A percentile compares a stretch with the other conserved stretches of the same genome.
Conservation (phyloP, 176 grass and related monocot species). For the Musa itinerans region DNA sequence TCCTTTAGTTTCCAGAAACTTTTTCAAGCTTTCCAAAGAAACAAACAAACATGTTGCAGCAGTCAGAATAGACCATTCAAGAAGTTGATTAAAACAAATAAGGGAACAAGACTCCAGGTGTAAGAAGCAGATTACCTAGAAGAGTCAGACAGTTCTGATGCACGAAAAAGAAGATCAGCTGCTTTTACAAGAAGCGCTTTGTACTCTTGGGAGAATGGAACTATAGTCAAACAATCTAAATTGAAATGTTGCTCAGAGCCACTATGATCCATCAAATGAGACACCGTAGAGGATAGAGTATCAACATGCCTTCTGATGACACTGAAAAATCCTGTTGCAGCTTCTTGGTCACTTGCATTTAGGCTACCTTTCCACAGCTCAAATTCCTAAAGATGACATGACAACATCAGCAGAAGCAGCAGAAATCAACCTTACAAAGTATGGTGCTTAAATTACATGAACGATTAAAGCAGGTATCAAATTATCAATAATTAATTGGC, state of each 20-base stretch:
- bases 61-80: constrained; percentile 8
- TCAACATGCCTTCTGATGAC: constrained; percentile 56
- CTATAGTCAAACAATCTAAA: constrained; percentile 67
- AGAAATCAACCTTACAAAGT: neutral
- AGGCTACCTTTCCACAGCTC: constrained; percentile 66
- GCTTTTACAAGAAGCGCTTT: constrained; percentile 55
- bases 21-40: constrained; percentile 58
- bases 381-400: constrained; percentile 48
- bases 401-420: neutral
- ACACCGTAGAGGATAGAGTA: constrained; percentile 20
- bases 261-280: constrained; percentile 6
- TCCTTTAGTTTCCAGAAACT: constrained; percentile 74
- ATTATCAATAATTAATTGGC: constrained; percentile 1
- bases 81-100: constrained; percentile 6
- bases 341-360: constrained; percentile 53
- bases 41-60: constrained; percentile 13
- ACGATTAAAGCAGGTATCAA: constrained; percentile 9
- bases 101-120: neutral
- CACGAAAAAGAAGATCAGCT: constrained; percentile 53
- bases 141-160: constrained; percentile 69
- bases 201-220: constrained; percentile 84
- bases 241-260: constrained; percentile 24
- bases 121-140: constrained; percentile 42
- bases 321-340: constrained; percentile 70
- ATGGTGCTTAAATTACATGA: neutral